phyloP scores from a whole-genome alignment of 1,139 yeast genomes.

The Suhomyces chickasaworum region DNA sequence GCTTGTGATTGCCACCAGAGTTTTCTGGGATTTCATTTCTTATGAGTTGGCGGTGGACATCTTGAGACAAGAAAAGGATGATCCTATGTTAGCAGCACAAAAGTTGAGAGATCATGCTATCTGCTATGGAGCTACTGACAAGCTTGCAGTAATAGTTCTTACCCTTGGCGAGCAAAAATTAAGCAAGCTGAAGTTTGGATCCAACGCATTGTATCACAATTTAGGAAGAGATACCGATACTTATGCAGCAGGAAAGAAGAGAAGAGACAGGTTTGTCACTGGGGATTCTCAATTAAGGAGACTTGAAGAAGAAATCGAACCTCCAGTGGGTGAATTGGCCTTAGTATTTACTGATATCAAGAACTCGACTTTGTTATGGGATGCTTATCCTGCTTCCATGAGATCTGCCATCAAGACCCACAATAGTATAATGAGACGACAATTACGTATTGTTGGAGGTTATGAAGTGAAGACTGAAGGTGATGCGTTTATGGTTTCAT shows the following conservation, averaged over 20 bases:
- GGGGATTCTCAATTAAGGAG: conserved; percentile 84
- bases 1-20: conserved; percentile 81
- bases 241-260: conserved; percentile 52
- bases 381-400: conserved; percentile 90
- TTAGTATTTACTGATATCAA: conserved; percentile 97
- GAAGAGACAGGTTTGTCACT: conserved; percentile 51
- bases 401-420: conserved; percentile 94
- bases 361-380: conserved; percentile 93
- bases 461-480: conserved; percentile 99
- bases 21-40: conserved; percentile 82
- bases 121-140: conserved; percentile 84
- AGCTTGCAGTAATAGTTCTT: conserved; percentile 81
- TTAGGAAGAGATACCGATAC: conserved; percentile 46
- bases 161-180: conserved; percentile 54
- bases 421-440: conserved; percentile 92
- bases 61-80: conserved; percentile 76
- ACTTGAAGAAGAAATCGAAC: conserved; percentile 87
- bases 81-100: conserved; percentile 92
- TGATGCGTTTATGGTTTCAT: conserved; percentile 98
- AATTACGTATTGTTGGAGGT: conserved; percentile 89
- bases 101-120: conserved; percentile 92
- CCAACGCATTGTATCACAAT: conserved; percentile 40
- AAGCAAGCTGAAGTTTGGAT: conserved; percentile 30
- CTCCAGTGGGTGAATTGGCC: conserved; percentile 93
- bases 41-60: conserved; percentile 90